phyloP scores from a whole-genome alignment of 2,329 filamentous ascomycete species.

The Ophiostoma ulmi region DNA sequence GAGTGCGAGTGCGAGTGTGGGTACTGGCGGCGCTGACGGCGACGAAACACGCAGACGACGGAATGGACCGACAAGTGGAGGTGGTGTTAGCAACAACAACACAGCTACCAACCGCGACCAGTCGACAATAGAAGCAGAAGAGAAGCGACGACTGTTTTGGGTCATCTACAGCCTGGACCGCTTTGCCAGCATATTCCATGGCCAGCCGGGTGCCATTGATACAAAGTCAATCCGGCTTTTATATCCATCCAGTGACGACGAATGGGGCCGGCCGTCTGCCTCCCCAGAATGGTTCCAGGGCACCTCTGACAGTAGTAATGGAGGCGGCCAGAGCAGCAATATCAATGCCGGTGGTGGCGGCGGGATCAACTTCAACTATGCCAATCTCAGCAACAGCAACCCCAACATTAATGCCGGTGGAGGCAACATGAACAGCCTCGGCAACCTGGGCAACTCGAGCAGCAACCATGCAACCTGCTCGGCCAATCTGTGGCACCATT shows the following conservation, averaged over 20 bases:
- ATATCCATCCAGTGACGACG: conserved; percentile 22
- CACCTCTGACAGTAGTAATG: not conserved
- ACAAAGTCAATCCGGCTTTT: conserved; percentile 20
- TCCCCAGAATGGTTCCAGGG: conserved; percentile 21
- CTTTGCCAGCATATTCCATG: conserved; percentile 24
- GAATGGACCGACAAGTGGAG: not conserved
- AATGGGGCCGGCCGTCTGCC: conserved; percentile 20
- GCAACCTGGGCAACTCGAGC: not conserved
- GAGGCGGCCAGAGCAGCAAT: not conserved
- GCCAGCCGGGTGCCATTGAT: conserved; percentile 24
- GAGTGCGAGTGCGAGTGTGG: too few relatives aligned
- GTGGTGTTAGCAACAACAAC: not conserved
- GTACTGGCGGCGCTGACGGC: not conserved
- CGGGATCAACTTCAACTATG: not conserved
- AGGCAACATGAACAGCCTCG: not conserved
- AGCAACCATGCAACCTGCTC: not conserved
- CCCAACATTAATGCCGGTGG: not conserved
- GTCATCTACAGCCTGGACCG: conserved; percentile 25
- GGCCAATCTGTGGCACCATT: conserved; percentile 23
- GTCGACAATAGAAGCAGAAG: conserved; percentile 21
- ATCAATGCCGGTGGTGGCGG: not conserved
- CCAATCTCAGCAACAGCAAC: not conserved
- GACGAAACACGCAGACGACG: not conserved
- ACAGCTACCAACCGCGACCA: not conserved
- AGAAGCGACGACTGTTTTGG: conserved; percentile 26